These are phyloP conservation scores for Plenodomus biglobosus DNA, from an alignment of 2,329 filamentous ascomycete genomes.

Conservation along the genomic window DNA sequence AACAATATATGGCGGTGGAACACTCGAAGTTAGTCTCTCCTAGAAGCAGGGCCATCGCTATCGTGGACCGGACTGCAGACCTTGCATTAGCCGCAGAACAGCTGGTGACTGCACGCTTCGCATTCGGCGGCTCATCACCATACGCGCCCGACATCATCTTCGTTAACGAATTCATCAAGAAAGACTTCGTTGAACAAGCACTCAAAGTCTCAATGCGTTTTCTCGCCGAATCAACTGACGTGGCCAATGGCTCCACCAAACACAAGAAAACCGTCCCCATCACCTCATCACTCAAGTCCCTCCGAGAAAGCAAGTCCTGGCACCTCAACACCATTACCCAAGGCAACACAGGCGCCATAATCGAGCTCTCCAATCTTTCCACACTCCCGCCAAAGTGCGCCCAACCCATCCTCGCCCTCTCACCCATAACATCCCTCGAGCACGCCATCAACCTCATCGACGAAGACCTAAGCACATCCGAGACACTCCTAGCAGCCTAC, in stretches of 20 bases:
- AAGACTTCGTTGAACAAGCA: slow-evolving; percentile 56
- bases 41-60: slow-evolving; percentile 49
- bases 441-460: slow-evolving; percentile 55
- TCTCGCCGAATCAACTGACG: slow-evolving; percentile 16
- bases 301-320: slow-evolving; percentile 24
- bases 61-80: slow-evolving; percentile 64
- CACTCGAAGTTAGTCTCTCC: slow-evolving; percentile 35
- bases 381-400: slow-evolving; percentile 42
- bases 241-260: slow-evolving; percentile 14
- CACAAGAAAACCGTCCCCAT: slow-evolving; percentile 13
- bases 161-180: slow-evolving; percentile 64
- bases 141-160: slow-evolving; percentile 65
- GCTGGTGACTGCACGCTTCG: slow-evolving; percentile 57
- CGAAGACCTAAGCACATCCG: slow-evolving; percentile 31
- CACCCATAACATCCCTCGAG: slow-evolving; percentile 54
- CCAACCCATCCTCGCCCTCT: slow-evolving; percentile 50
- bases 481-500: slow-evolving; percentile 51
- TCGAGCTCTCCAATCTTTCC: slow-evolving; percentile 31
- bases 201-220: slow-evolving; percentile 44
- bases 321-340: slow-evolving; percentile 23
- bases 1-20: slow-evolving; percentile 13
- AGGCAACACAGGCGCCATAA: slow-evolving; percentile 26
- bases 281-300: slow-evolving; percentile 5
- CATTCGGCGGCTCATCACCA: slow-evolving; percentile 58
- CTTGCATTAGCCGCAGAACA: slow-evolving; percentile 56